Evolutionary conservation across 1,284 basidiomycete species (phyloP), one percentile per base, ranked within the genome.

Genomic region (Marasmius oreades): DNA sequence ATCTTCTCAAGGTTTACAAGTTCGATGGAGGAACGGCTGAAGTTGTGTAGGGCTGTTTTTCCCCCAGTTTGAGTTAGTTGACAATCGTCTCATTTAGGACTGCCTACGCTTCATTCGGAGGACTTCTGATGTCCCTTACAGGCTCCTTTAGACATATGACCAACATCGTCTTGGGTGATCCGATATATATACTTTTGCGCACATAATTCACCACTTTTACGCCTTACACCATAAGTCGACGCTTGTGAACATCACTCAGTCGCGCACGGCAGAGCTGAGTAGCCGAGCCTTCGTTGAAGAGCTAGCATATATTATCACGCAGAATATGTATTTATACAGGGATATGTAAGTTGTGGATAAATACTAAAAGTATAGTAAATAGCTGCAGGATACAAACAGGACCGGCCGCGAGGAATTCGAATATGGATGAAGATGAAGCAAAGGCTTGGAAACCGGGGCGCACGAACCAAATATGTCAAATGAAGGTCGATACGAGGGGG

Each of bases 71-170:
- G 18, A 39, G 42, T 31, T 39, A 33, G 59, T 22, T 36, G 20
- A 26, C 31, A 59, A 59, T 18, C 59, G 28, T 54, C 16, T 39
- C 28, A 52, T 47, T 62, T 63, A 95, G 93, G 53, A 98, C 95
- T 28, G 95, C 90, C 31, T 99, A 98, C 69, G 89, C 90, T 48
- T 98, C 94, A 3, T 99, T 97, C 63, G 96, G 96, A 45, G 96
- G 96, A n/a, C 79, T 99, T 26, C 79, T 99, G 50, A 91, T 99
- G 88, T 95, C 96, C 1, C 76, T 99, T 57, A 90, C 93, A 46
- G 96, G 96, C 5, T 92, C 88, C 43, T 96, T 90, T 75, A 85
- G 97, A 60, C 95, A 98, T 77, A 84, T 98, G 80, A 89, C 92
- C 51, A 88, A 85, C 67, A 86, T 99, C 59, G 93, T 96, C 18